Conservation (phyloP, 371 early-diverging fungal species). For the Vairimorpha necatrix region DNA sequence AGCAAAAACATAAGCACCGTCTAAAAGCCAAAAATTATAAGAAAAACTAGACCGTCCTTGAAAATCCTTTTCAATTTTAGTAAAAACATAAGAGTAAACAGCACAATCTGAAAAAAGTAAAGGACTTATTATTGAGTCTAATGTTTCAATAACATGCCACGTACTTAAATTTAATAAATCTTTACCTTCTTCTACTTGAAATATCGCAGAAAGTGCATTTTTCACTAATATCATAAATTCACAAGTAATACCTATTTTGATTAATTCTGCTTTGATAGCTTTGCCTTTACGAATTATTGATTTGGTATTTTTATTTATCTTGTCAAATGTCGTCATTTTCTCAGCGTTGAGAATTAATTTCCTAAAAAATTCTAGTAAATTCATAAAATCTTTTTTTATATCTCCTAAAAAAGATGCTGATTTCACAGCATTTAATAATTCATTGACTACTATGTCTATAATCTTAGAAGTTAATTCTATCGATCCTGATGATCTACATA, state of each 20-base stretch:
- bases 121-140: slow-evolving; percentile 36
- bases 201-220: slow-evolving; percentile 21
- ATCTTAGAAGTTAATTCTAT: slow-evolving; percentile 63
- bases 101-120: slow-evolving; percentile 21
- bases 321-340: slow-evolving; percentile 11
- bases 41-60: neutral
- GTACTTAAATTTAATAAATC: slow-evolving; percentile 26
- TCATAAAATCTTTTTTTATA: slow-evolving; percentile 13
- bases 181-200: slow-evolving; percentile 42
- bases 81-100: slow-evolving; percentile 39
- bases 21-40: slow-evolving; percentile 64
- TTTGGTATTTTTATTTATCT: neutral
- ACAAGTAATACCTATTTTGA: slow-evolving; percentile 44
- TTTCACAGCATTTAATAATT: slow-evolving; percentile 42
- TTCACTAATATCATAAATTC: slow-evolving; percentile 19
- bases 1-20: slow-evolving; percentile 65
- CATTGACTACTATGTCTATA: slow-evolving; percentile 49
- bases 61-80: slow-evolving; percentile 8
- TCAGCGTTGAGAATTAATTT: slow-evolving; percentile 11
- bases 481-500: slow-evolving; percentile 66
- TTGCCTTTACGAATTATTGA: slow-evolving; percentile 32
- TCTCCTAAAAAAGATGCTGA: slow-evolving; percentile 21
- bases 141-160: slow-evolving; percentile 21
- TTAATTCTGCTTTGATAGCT: slow-evolving; percentile 43
- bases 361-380: slow-evolving; percentile 30